Conservation (phyloP, 164 flowering plant species). For the Sextonia rubra region DNA sequence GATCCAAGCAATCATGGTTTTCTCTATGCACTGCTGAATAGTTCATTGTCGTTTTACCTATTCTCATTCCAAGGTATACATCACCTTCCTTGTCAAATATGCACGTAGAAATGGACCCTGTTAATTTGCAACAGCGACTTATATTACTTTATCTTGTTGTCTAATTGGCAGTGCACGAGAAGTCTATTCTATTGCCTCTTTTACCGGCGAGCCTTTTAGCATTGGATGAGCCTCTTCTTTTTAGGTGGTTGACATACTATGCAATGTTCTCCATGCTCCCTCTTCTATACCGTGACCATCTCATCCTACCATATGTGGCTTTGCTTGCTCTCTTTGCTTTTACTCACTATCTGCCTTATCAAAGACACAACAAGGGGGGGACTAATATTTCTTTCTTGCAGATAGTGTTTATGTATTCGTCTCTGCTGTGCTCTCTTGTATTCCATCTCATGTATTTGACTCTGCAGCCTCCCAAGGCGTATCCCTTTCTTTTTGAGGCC, state of each 20-base stretch:
- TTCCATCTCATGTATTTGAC: constrained; percentile 64
- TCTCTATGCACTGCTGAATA: constrained; percentile 69
- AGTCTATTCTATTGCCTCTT: constrained; percentile 86
- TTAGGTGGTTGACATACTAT: constrained; percentile 50
- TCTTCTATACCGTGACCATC: constrained; percentile 71
- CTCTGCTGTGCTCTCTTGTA: constrained; percentile 36
- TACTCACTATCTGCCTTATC: constrained; percentile 35
- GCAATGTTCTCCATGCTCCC: constrained; percentile 89
- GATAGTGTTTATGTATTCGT: constrained; percentile 18
- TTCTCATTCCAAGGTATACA: constrained; percentile 88
- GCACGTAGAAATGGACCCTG: neutral
- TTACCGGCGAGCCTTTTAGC: constrained; percentile 85
- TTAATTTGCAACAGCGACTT: neutral
- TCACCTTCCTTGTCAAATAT: neutral
- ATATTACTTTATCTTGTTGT: neutral
- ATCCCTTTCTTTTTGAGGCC: constrained; percentile 87
- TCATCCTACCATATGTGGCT: constrained; percentile 59
- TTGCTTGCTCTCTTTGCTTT: constrained; percentile 51
- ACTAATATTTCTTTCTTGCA: constrained; percentile 7
- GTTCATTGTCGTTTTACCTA: constrained; percentile 77
- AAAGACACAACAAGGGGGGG: constrained; percentile 20
- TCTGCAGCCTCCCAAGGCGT: constrained; percentile 56
- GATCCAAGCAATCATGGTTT: constrained; percentile 71
- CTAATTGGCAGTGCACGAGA: constrained; percentile 78
- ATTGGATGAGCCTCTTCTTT: constrained; percentile 56